Evolutionary conservation across 306 rosid species (phyloP).

Genomic region (Pyrus pyrifolia): DNA sequence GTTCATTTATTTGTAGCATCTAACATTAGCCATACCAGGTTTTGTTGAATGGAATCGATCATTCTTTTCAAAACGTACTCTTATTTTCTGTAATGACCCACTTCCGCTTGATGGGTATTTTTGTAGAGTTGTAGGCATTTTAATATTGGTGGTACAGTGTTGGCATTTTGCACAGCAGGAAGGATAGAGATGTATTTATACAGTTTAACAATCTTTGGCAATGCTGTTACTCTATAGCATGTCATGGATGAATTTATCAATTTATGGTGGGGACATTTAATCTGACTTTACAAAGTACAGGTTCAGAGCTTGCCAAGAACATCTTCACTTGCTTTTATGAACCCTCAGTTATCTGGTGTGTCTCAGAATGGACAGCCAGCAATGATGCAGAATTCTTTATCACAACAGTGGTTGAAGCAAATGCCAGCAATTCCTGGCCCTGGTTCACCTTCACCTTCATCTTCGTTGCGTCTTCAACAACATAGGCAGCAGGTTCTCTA

Average conservation of each 20-base stretch:
- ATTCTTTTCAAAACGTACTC: not conserved
- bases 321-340: conserved; percentile 76
- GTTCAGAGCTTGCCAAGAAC: conserved; percentile 77
- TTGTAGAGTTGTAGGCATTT: not conserved
- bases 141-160: not conserved
- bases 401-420: conserved; percentile 89
- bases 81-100: not conserved
- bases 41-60: not conserved
- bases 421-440: conserved; percentile 68
- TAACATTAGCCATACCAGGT: not conserved
- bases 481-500: conserved; percentile 52
- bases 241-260: not conserved
- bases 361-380: conserved; percentile 85
- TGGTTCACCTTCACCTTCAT: conserved; percentile 50
- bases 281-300: conserved; percentile 29
- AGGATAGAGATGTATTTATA: not conserved
- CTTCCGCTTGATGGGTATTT: not conserved
- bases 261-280: not conserved
- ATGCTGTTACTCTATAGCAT: not conserved
- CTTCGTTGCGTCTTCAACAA: conserved; percentile 45
- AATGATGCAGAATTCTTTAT: conserved; percentile 55
- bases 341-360: conserved; percentile 66
- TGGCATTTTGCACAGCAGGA: not conserved
- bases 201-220: not conserved
- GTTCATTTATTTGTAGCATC: not conserved